Percentiles rank a stretch among this genome's conserved stretches.
phyloP scores from a whole-genome alignment of 2,329 filamentous ascomycete species.

The Mycosphaerelloides madeirae region DNA sequence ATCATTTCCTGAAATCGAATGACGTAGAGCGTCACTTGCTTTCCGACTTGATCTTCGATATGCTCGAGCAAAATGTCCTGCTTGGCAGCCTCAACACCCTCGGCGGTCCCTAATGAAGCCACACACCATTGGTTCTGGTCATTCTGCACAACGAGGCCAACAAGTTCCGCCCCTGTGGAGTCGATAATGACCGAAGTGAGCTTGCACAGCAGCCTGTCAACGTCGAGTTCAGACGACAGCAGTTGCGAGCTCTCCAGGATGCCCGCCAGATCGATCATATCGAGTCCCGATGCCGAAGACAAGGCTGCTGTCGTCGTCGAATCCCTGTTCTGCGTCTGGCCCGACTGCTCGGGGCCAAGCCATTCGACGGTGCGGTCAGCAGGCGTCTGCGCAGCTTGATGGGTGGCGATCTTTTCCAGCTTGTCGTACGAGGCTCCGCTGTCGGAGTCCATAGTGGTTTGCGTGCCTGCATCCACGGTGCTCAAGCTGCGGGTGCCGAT shows the following conservation, averaged over 20 bases:
- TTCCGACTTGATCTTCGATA: slow-evolving; percentile 62
- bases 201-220: slow-evolving; percentile 70
- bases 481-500: slow-evolving; percentile 58
- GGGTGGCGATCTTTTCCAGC: slow-evolving; percentile 42
- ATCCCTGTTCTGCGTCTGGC: slow-evolving; percentile 30
- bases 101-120: slow-evolving; percentile 67
- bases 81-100: slow-evolving; percentile 64
- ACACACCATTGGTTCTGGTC: slow-evolving; percentile 64
- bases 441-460: slow-evolving; percentile 61
- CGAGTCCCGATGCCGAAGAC: slow-evolving; percentile 59
- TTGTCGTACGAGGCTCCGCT: slow-evolving; percentile 38
- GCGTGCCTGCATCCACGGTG: slow-evolving; percentile 59
- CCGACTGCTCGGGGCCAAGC: slow-evolving; percentile 41
- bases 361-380: slow-evolving; percentile 47
- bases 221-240: slow-evolving; percentile 70
- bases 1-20: slow-evolving; percentile 71
- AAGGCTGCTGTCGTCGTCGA: slow-evolving; percentile 33
- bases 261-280: slow-evolving; percentile 77
- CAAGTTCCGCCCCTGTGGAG: slow-evolving; percentile 68
- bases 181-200: slow-evolving; percentile 79
- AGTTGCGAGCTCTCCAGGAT: slow-evolving; percentile 76
- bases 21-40: slow-evolving; percentile 72
- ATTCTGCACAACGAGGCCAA: slow-evolving; percentile 70
- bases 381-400: slow-evolving; percentile 36
- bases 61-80: slow-evolving; percentile 61